Base-by-base conservation (phyloP, 1,284 basidiomycete genomes). In the Cryptococcus sp. region DNA sequence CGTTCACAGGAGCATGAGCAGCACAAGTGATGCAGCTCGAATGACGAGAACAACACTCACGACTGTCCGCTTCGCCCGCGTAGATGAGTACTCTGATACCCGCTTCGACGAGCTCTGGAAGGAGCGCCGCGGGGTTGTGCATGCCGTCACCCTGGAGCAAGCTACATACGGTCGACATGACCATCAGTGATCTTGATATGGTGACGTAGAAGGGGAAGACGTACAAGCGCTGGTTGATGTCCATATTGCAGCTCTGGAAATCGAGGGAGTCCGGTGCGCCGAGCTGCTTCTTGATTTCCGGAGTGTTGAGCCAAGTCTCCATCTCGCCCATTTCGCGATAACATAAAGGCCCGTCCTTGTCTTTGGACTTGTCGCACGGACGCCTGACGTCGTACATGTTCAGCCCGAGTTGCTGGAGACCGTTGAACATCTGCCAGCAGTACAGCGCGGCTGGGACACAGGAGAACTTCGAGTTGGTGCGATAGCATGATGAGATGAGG, bases 41-140 rank as follows among this genome's bases (percentile, higher is more conserved):
- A n/a, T 15, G 42, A 13, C 42, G 38, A 23, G 11, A 2, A 38
- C 17, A 19, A 15, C 42, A 68, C 70, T 67, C 47, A 74, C 70
- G 88, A 81, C 88, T 87, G 77, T 93, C 92, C 82, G 88, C 87
- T 69, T 89, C 88, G 23, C 90, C 91, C 56, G 90, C 89, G 70
- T 93, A 93, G 40, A 92, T 86, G 42, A 93, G 79, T 39, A 94
- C 79, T 56, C 89, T 81, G 51, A 93, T 81, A 45, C 89, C 89
- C 59, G 85, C 84, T 56, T 89, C 84, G 54, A 94, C 82, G 8
- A 95, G 81, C 47, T 87, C 85, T 16, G 89, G 86, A 13, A 95
- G 81, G 6, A 93, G 81, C 19, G 78, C 78, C 6, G 89, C 88
- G 47, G 86, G 85, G 77, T 93, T 87, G 75, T 88, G 88, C 84